Base-by-base conservation (phyloP, 768 basidiomycete species). In the Mycena metata region DNA sequence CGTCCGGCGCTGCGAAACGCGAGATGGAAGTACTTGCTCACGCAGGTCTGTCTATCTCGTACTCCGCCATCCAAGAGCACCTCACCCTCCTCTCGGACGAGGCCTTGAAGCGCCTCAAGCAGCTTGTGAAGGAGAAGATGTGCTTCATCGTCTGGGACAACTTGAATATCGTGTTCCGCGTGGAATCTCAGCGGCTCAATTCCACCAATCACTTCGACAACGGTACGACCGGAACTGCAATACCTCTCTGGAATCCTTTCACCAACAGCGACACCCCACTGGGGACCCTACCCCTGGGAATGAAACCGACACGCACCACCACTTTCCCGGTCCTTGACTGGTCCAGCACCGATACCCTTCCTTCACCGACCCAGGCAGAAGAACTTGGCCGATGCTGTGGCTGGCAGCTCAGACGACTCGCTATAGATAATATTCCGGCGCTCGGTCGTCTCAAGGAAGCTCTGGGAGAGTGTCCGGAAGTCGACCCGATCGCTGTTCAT, bases 191-290 rank as follows among this genome's bases (percentile, higher is more conserved):
- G 50, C 70, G 78, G 1, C 51, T 61, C 1, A 67, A 74, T 49
- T 69, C 71, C 2, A 72, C 73, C 33, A 73, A 77, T 50, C 73
- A 75, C 43, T 79, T 78, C 49, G 71, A 77, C 56, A 79, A 78
- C 60, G 77, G 78, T 8, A 79, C 76, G 0, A 76, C 77, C 0
- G 75, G 73, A 0, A 75, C 76, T 2, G 30, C 74, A 0, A 69
- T 79, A 24, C 73, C 73, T 0, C 43, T 76, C 8, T 75, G 26
- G 23, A 61, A 61, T n/a, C 60, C 60, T 0, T 50, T 24, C 36
- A 61, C 60, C 24, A 30, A 67, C 45, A 70, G 60, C 15, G 66
- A 71, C n/a, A 62, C 66, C 4, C 55, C 23, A 36, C 69, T 71
- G 5, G 63, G 36, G 30, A 69, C 49, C n/a, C 69, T 45, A 15